Conservation (phyloP, 176 grass and related monocot species). For the Metroxylon sagu region DNA sequence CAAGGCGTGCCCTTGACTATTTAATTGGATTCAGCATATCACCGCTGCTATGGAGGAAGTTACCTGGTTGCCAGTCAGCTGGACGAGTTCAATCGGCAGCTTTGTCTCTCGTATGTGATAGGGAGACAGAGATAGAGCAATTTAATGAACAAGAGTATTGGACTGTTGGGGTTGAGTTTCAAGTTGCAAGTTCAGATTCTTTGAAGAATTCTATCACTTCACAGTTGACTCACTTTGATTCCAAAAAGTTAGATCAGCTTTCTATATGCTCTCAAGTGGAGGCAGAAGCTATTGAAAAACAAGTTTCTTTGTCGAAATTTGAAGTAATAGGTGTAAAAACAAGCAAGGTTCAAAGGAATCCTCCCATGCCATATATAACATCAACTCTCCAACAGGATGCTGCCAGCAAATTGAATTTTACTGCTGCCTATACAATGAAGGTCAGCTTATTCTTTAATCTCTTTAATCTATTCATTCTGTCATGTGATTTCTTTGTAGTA, state of each 20-base stretch:
- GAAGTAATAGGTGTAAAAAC: conserved; percentile 57
- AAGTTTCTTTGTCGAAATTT: conserved; percentile 48
- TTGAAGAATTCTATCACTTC: conserved; percentile 29
- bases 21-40: conserved; percentile 95
- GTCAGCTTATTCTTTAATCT: conserved; percentile 27
- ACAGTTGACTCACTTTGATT: conserved; percentile 63
- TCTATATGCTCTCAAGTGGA: conserved; percentile 61
- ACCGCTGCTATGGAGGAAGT: conserved; percentile 88
- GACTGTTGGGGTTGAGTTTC: conserved; percentile 50
- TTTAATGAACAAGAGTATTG: conserved; percentile 81
- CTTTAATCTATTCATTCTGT: no score
- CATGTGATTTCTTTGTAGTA: no score
- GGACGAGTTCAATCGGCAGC: conserved; percentile 95
- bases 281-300: conserved; percentile 50
- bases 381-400: conserved; percentile 95
- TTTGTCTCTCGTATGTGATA: conserved; percentile 82
- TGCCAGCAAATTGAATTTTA: conserved; percentile 66
- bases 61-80: conserved; percentile 90
- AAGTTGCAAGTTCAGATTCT: conserved; percentile 25
- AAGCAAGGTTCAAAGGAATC: conserved; percentile 64
- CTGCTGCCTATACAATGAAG: conserved; percentile 78
- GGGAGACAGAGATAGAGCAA: conserved; percentile 75
- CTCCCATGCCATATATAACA: conserved; percentile 89
- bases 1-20: conserved; percentile 87
- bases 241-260: conserved; percentile 68